Evolutionary conservation across 2,329 filamentous ascomycete genomes (phyloP), one percentile per base, ranked within the genome.

Genomic region (Gaeumannomyces tritici): DNA sequence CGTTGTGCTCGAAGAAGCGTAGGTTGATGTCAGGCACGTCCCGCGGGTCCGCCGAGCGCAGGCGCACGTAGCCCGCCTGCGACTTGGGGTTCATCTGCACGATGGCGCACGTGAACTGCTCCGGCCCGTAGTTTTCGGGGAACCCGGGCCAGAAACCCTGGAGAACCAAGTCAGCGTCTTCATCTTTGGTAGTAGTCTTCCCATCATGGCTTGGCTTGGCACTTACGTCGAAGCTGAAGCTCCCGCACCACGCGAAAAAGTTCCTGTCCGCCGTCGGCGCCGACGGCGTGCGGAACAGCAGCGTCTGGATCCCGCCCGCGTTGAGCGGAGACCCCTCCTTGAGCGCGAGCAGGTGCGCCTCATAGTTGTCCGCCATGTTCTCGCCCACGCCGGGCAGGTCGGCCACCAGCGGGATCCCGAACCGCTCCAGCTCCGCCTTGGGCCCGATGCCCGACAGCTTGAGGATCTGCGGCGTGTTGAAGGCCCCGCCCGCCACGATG

Each of bases 361-460:
- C 77, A 70, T 79, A 78, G 58, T 80, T 80, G 71, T 87, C 83
- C 69, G 83, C 78, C 7, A 87, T 73, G 71, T 87, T 87, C 54
- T 76, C 79, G 31, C 86, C 87, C 13, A 89, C 85, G 58, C 84
- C 86, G 0, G 84, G 85, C 1, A 86, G 76, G 68, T 89, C 64
- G 56, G 63, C 63, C 59, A 66, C 59, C 18, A 66, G 24, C 33
- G 64, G 64, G 59, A 66, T 66, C 35, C 55, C 60, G 63, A 66
- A 62, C 57, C 60, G 60, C 5, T 28, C 78, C 3, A 80, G 73
- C 67, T 79, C 75, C 1, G 65, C 69, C n/a, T 68, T 70, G 12
- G 75, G 72, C 1, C 79, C 79, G 60, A 81, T 69, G 27, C 79
- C 79, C 35, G 74, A 77, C 15, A 79, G 72, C 70, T 80, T 77